A percentile compares a stretch with the other conserved stretches of the same genome.
Evolutionary conservation across 345 rosid genomes (phyloP).

Genomic region (Pistacia vera): DNA sequence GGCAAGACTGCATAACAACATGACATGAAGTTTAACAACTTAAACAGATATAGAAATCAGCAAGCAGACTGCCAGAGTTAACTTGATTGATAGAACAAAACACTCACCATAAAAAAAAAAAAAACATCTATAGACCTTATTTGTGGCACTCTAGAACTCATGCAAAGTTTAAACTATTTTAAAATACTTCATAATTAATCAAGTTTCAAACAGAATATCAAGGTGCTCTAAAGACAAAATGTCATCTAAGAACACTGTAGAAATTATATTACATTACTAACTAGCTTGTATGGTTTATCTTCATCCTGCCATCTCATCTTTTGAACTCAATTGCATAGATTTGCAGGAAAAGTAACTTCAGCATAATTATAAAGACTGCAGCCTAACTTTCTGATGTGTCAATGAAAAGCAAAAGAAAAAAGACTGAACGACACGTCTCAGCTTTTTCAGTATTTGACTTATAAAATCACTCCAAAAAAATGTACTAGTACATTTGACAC

Average conservation of each 20-base stretch:
- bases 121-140: too few species aligned
- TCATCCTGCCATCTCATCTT: background rate
- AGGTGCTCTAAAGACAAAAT: background rate
- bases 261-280: background rate
- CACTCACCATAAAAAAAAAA: background rate
- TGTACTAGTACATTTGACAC: too few species aligned
- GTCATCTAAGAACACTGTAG: background rate
- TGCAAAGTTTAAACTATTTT: background rate
- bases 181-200: background rate
- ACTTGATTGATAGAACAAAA: background rate
- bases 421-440: background rate
- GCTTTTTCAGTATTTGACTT: background rate
- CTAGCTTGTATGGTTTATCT: background rate
- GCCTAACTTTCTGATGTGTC: background rate
- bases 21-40: slow-evolving; percentile 3
- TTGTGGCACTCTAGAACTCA: too few species aligned
- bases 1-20: background rate
- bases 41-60: background rate
- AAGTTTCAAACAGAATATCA: background rate
- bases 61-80: background rate
- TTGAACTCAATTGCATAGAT: background rate
- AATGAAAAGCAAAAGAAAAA: background rate
- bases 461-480: background rate
- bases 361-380: too few species aligned
- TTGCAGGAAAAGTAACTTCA: too few species aligned